Percentiles rank a stretch among this genome's conserved stretches.
These are phyloP conservation scores for Suhomyces yuchorum DNA, from an alignment of 1,139 yeast genomes.

Conservation along the genomic window DNA sequence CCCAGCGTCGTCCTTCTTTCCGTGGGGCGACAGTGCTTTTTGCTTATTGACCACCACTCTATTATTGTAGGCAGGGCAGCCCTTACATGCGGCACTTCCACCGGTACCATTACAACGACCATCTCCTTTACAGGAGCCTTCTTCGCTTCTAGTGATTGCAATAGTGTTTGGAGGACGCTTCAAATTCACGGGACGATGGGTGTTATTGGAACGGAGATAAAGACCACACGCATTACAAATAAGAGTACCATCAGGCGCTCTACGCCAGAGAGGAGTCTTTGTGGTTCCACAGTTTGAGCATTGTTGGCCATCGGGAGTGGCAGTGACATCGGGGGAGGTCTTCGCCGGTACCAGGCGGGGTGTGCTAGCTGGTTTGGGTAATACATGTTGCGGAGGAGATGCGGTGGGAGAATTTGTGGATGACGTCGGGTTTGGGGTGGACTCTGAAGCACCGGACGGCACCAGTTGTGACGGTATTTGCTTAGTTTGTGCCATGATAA, in stretches of 20 bases:
- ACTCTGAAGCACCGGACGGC: constrained; percentile 1
- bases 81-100: constrained; percentile 75
- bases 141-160: constrained; percentile 39
- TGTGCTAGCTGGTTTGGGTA: background rate
- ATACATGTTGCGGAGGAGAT: background rate
- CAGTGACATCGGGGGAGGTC: background rate
- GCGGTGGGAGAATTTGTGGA: background rate
- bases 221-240: constrained; percentile 77
- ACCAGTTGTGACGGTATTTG: constrained; percentile 6
- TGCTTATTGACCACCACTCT: constrained; percentile 45
- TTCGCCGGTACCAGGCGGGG: constrained; percentile 2
- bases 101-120: constrained; percentile 89
- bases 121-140: constrained; percentile 79
- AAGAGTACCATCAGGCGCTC: constrained; percentile 66
- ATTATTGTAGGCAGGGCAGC: constrained; percentile 82
- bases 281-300: constrained; percentile 72
- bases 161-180: constrained; percentile 68
- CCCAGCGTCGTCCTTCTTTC: background rate
- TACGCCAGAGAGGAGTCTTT: constrained; percentile 68
- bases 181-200: constrained; percentile 59
- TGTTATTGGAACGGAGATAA: constrained; percentile 54
- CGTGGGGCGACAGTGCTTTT: constrained; percentile 5
- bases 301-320: constrained; percentile 41
- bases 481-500: constrained; percentile 7
- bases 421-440: background rate